A percentile compares a stretch with the other conserved stretches of the same genome.
phyloP scores from a whole-genome alignment of 2,329 filamentous ascomycete genomes.

The Cladosporium sp. region DNA sequence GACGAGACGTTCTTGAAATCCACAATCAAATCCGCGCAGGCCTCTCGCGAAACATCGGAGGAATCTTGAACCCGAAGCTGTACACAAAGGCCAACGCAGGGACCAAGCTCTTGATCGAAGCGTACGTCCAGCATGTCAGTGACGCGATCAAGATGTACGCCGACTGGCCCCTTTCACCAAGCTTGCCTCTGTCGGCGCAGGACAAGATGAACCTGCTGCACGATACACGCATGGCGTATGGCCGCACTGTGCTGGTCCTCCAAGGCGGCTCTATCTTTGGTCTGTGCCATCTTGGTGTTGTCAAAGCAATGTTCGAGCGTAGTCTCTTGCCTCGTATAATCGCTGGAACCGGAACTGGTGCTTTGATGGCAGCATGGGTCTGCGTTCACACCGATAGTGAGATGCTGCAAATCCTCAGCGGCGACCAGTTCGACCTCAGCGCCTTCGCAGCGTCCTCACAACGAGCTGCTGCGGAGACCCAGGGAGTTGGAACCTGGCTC shows the following conservation, averaged over 20 bases:
- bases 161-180: slow-evolving; percentile 55
- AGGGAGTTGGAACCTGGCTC: slow-evolving; percentile 30
- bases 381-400: slow-evolving; percentile 86
- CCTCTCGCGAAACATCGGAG: slow-evolving; percentile 80
- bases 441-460: slow-evolving; percentile 63
- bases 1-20: slow-evolving; percentile 67
- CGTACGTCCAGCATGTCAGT: slow-evolving; percentile 84
- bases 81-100: slow-evolving; percentile 85
- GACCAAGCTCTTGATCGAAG: slow-evolving; percentile 86
- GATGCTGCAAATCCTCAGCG: slow-evolving; percentile 71
- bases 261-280: slow-evolving; percentile 93
- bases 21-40: slow-evolving; percentile 79
- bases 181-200: slow-evolving; percentile 50
- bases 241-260: slow-evolving; percentile 78
- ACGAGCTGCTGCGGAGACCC: slow-evolving; percentile 26
- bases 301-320: slow-evolving; percentile 79
- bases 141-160: slow-evolving; percentile 77
- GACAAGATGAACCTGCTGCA: slow-evolving; percentile 83
- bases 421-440: slow-evolving; percentile 77
- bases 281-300: slow-evolving; percentile 84
- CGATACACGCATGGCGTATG: slow-evolving; percentile 85
- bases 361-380: slow-evolving; percentile 83
- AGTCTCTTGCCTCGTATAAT: slow-evolving; percentile 86
- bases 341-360: slow-evolving; percentile 85
- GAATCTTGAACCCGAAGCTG: slow-evolving; percentile 77